These are phyloP conservation scores for Trichoderma guizhouense DNA, from an alignment of 2,329 filamentous ascomycete species.

Conservation along the genomic window DNA sequence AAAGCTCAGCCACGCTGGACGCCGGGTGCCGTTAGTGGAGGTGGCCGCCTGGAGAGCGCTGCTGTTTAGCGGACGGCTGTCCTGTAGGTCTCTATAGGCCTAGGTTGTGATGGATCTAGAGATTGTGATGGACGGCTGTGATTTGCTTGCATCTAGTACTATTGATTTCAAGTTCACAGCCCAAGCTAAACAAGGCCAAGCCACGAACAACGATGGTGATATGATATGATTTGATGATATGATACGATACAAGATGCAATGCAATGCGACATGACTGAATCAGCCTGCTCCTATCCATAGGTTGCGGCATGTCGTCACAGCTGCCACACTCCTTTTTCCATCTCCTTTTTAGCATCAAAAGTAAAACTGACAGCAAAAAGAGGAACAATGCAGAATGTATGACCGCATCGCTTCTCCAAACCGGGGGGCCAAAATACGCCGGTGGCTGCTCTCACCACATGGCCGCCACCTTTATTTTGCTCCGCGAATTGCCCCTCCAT, in stretches of 20 bases:
- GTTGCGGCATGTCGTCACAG: neutral
- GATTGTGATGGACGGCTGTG: neutral
- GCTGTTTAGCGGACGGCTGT: neutral
- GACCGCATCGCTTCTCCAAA: neutral
- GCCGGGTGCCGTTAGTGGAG: conserved; percentile 16
- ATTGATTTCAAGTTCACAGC: neutral
- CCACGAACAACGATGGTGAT: neutral
- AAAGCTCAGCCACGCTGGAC: conserved; percentile 13
- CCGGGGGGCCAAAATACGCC: neutral
- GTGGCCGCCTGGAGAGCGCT: conserved; percentile 3
- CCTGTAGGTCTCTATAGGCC: neutral
- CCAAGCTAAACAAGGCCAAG: neutral
- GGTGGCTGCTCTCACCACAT: neutral
- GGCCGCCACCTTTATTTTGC: neutral
- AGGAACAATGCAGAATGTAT: neutral
- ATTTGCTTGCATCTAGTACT: neutral
- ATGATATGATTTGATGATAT: neutral
- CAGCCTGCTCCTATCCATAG: neutral
- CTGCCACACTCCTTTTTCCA: neutral
- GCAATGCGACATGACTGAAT: neutral
- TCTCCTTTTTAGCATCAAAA: neutral
- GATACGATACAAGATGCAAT: neutral
- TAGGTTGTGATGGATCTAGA: neutral
- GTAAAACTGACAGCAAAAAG: neutral
- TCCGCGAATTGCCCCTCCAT: conserved; percentile 19